These are phyloP conservation scores for Fagus sylvatica DNA, from an alignment of 306 rosid species.

Conservation along the genomic window DNA sequence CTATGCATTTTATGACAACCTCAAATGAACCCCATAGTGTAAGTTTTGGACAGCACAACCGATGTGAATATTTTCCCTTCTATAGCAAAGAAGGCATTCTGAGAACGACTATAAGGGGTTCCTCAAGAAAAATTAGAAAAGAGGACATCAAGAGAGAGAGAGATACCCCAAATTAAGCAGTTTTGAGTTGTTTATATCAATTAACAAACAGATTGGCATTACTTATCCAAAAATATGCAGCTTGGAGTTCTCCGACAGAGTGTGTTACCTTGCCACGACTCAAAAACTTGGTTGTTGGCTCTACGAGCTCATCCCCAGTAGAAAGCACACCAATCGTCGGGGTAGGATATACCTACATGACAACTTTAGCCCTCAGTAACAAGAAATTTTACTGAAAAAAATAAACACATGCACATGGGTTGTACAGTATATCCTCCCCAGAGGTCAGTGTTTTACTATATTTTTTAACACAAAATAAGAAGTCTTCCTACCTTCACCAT, in stretches of 20 bases:
- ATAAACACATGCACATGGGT: neutral
- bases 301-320: conserved; percentile 93
- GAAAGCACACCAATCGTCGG: conserved; percentile 84
- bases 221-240: neutral
- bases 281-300: conserved; percentile 58
- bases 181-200: conserved; percentile 2
- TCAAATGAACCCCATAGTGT: neutral
- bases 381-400: neutral
- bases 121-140: neutral
- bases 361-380: conserved; percentile 19
- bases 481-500: conserved; percentile 62
- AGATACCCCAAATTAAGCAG: neutral
- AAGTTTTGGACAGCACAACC: neutral
- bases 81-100: neutral
- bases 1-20: neutral
- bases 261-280: conserved; percentile 75
- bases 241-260: conserved; percentile 17
- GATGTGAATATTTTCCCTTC: neutral
- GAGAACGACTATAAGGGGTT: neutral
- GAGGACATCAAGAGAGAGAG: neutral
- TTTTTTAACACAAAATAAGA: conserved; percentile 10
- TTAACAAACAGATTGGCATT: no score
- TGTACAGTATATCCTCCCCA: neutral
- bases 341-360: conserved; percentile 66
- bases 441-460: neutral